Conservation (phyloP, 2,329 filamentous ascomycete species). For the Xylaria sp. region DNA sequence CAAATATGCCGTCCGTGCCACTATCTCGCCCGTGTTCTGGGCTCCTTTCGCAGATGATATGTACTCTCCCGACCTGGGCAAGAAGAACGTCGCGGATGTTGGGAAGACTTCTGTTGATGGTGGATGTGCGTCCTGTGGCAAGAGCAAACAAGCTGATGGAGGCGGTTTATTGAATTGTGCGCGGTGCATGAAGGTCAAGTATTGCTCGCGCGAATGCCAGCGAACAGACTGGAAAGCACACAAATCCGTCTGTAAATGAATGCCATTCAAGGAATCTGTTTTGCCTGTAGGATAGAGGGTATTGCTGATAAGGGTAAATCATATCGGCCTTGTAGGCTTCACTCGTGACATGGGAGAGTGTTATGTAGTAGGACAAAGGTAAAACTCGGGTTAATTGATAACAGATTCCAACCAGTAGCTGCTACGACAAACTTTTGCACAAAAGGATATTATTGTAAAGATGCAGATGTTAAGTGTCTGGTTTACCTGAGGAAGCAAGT, state of each 20-base stretch:
- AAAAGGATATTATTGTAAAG: no score
- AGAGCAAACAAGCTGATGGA: constrained; percentile 12
- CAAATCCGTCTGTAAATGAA: constrained; percentile 39
- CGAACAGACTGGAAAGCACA: constrained; percentile 42
- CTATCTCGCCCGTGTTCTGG: constrained; percentile 65
- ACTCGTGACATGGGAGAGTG: no score
- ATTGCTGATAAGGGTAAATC: not conserved
- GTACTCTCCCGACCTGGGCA: constrained; percentile 2
- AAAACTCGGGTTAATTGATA: no score
- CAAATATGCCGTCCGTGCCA: constrained; percentile 61
- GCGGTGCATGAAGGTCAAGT: constrained; percentile 41
- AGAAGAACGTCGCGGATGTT: not conserved
- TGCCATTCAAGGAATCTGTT: not conserved
- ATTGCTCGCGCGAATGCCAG: constrained; percentile 46
- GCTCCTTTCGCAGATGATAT: constrained; percentile 42
- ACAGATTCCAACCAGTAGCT: no score
- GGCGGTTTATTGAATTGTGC: constrained; percentile 29
- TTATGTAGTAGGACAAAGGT: no score
- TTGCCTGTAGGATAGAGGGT: not conserved
- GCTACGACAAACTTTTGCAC: no score
- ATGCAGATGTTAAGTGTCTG: not conserved
- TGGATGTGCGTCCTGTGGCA: constrained; percentile 21
- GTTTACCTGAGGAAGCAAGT: no score
- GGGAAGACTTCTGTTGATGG: constrained; percentile 6
- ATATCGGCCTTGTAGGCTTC: no score